Evolutionary conservation across 2,329 filamentous ascomycete species (phyloP), one percentile per base, ranked within the genome.

Genomic region (Aspergillus pseudonomiae): DNA sequence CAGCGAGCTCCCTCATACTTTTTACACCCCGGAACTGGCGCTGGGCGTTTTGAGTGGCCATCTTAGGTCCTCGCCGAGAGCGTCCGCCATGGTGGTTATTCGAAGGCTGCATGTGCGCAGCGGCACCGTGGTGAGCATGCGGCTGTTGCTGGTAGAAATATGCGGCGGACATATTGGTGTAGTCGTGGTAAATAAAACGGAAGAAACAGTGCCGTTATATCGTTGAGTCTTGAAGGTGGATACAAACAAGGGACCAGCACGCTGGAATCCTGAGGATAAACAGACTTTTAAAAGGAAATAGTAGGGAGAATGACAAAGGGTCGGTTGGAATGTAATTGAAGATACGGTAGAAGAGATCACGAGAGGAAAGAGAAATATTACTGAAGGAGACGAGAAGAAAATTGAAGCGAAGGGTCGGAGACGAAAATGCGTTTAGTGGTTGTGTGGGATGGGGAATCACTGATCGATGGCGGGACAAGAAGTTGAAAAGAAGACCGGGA

Each of bases 1-100:
- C 93, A 71, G 89, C 89, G 67, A 93, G 82, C 78, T 97, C 93
- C 80, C 96, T 94, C 81, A 94, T 92, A 74, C 89, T 91, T 75
- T 92, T 90, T 60, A 94, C 90, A 68, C 90, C 89, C 67, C 93
- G 91, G 77, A 92, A 93, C 79, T 97, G 93, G 78, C 93, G 91
- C 76, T 96, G 92, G 57, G 89, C 82, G 81, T 94, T 93, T 76
- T 96, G 93, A 52, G 90, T 86, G 59, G 92, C 89, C 72, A 95
- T 84, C 73, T 94, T 88, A 65, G 93, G 91, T 50, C 90, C 91
- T 75, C 94, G 88, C 74, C 94, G 91, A 78, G 91, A 94, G 74
- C 94, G 92, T 73, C 92, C 91, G 74, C 88, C 90, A 79, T 95
- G 91, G 81, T 94, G 90, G 79, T 87, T 90, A 82, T 95, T 91